Evolutionary conservation across 129 eudicot genomes (phyloP), one percentile per base, ranked within the genome.

Genomic region (Saposhnikovia divaricata): DNA sequence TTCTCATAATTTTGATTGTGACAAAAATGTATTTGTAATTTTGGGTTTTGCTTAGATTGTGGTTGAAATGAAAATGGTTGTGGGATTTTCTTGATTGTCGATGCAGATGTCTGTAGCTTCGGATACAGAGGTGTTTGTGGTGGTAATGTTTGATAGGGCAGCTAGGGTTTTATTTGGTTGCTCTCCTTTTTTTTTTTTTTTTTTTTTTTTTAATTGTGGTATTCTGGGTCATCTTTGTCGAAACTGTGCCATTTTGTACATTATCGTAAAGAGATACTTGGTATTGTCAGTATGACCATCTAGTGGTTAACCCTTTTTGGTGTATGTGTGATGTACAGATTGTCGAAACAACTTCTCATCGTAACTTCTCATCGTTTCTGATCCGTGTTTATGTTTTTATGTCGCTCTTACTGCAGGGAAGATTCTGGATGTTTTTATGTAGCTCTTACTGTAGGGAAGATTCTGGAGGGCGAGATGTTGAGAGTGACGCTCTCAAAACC

Each of bases 131-230:
- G 97, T 92, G 72, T 80, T 89, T 79, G 96, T 87, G 84, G 99
- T 96, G 84, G 86, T 96, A 10, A 78, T 89, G 85, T 96, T 96
- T 85, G 99, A 96, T 80, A 87, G 97, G 77, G 96, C 90, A 70
- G 98, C 97, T 63, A 92, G 85, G 86, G 92, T 89, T 81, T 78
- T 96, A 48, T 92, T 96, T 87, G 99, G 99, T 87, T 92, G 96
- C 84, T 89, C 97, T 40, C 2, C 1, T 57, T 57, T 6, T 53
- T 53, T 10, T 6, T 6, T 31, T 31, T 53, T 10, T 6, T 6
- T 31, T 31, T 57, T 57, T 6, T 53, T 53, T 10, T 6, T 6
- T 31, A 0, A 37, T 34, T 69, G 42, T 16, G 42, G 43, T 18
- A 1, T 71, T 21, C 12, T 15, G 55, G 6, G 59, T 51, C 7